These are phyloP conservation scores for Cornus suecica DNA, from an alignment of 148 eudicot species.

Conservation along the genomic window DNA sequence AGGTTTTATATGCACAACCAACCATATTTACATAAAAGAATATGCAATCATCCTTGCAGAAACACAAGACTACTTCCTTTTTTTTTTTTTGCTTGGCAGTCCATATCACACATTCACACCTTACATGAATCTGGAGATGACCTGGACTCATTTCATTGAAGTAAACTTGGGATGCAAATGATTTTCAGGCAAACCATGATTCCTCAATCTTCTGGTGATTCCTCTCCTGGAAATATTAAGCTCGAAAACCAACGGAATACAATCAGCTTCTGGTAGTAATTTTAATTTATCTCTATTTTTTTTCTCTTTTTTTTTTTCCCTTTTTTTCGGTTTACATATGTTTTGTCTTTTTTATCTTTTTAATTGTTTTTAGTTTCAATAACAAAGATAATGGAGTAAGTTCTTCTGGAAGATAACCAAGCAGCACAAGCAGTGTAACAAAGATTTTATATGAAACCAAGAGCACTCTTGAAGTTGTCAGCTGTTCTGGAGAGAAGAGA, in stretches of 20 bases:
- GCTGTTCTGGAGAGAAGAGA: background rate
- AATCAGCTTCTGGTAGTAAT: background rate
- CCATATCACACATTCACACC: background rate
- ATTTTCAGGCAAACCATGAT: background rate
- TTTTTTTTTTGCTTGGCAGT: background rate
- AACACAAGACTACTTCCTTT: background rate
- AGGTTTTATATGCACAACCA: background rate
- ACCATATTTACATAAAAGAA: background rate
- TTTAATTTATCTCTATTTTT: background rate
- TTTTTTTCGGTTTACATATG: too few relatives aligned
- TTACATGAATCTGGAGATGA: background rate
- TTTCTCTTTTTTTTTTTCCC: too few relatives aligned
- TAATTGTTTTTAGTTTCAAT: background rate
- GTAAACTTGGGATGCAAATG: background rate
- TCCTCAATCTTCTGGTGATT: background rate
- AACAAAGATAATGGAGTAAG: background rate
- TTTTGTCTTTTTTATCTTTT: too few relatives aligned
- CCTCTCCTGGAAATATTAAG: background rate
- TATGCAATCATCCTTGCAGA: background rate
- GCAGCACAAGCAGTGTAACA: background rate
- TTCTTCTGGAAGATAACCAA: background rate
- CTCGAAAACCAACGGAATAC: background rate
- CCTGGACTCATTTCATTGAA: background rate
- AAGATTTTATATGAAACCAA: background rate
- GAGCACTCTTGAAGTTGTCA: background rate